These are phyloP conservation scores for Aquilaria malaccensis DNA, from an alignment of 345 rosid species.

Conservation along the genomic window DNA sequence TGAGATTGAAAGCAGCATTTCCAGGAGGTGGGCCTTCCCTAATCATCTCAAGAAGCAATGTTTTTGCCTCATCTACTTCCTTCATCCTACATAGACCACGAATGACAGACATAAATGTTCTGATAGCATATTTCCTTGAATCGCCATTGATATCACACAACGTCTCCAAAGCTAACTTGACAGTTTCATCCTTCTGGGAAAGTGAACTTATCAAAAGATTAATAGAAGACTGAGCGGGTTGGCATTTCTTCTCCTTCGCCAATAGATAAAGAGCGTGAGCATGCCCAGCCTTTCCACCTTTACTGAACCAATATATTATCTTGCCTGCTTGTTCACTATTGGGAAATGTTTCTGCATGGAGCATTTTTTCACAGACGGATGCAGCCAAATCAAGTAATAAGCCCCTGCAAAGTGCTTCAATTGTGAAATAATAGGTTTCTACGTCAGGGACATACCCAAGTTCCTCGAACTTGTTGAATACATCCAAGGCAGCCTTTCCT, in stretches of 20 bases:
- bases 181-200: slow-evolving; percentile 49
- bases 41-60: slow-evolving; percentile 60
- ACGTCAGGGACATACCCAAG: slow-evolving; percentile 46
- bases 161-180: slow-evolving; percentile 49
- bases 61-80: slow-evolving; percentile 48
- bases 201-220: slow-evolving; percentile 43
- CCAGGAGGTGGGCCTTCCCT: slow-evolving; percentile 76
- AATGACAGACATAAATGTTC: slow-evolving; percentile 65
- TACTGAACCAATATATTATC: slow-evolving; percentile 67
- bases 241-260: slow-evolving; percentile 41
- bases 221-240: slow-evolving; percentile 37
- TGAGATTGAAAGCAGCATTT: slow-evolving; percentile 59
- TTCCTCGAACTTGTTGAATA: slow-evolving; percentile 49
- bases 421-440: slow-evolving; percentile 47
- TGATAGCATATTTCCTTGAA: slow-evolving; percentile 45
- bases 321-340: slow-evolving; percentile 44
- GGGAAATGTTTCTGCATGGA: slow-evolving; percentile 39
- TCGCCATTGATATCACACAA: slow-evolving; percentile 44
- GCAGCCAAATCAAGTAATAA: slow-evolving; percentile 46
- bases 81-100: slow-evolving; percentile 58
- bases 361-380: slow-evolving; percentile 67
- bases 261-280: slow-evolving; percentile 44
- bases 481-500: slow-evolving; percentile 67
- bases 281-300: slow-evolving; percentile 44
- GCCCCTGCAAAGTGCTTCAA: slow-evolving; percentile 56